These are phyloP conservation scores for Chlamydomonas asymmetrica DNA, from an alignment of 139 green algal genomes.

Conservation along the genomic window DNA sequence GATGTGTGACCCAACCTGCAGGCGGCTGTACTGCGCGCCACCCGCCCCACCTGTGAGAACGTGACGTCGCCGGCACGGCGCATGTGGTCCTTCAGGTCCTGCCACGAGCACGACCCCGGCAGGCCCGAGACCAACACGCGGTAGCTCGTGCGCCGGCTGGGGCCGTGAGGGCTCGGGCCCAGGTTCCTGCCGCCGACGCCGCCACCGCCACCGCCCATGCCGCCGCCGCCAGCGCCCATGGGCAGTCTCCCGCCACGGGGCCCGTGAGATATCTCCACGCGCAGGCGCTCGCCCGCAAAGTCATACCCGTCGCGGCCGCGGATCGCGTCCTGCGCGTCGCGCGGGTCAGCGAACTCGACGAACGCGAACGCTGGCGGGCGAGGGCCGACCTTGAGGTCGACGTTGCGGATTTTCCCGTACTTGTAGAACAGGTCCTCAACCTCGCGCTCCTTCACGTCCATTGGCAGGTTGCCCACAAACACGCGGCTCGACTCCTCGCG, in stretches of 20 bases:
- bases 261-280: slow-evolving; percentile 47
- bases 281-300: slow-evolving; percentile 78
- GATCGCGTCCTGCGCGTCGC: slow-evolving; percentile 89
- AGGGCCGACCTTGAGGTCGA: slow-evolving; percentile 85
- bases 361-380: slow-evolving; percentile 88
- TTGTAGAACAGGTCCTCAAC: slow-evolving; percentile 88
- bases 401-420: slow-evolving; percentile 79
- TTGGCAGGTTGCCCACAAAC: slow-evolving; percentile 87
- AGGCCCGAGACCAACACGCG: slow-evolving; percentile 78
- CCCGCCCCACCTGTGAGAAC: slow-evolving; percentile 50
- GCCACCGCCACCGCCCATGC: slow-evolving; percentile 20
- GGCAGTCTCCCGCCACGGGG: slow-evolving; percentile 5
- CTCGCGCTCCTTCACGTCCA: slow-evolving; percentile 83
- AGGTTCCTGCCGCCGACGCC: slow-evolving; percentile 27
- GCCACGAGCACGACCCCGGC: slow-evolving; percentile 85
- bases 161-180: slow-evolving; percentile 42
- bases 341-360: slow-evolving; percentile 69
- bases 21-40: neutral
- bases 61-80: slow-evolving; percentile 61
- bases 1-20: neutral
- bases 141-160: slow-evolving; percentile 57
- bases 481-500: slow-evolving; percentile 33
- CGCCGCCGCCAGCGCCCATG: neutral
- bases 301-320: slow-evolving; percentile 86
- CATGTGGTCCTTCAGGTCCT: slow-evolving; percentile 95